Evolutionary conservation across 192 early-diverging fungal species (phyloP), one percentile per base, ranked within the genome.

Genomic region (Entomortierella beljakovae): DNA sequence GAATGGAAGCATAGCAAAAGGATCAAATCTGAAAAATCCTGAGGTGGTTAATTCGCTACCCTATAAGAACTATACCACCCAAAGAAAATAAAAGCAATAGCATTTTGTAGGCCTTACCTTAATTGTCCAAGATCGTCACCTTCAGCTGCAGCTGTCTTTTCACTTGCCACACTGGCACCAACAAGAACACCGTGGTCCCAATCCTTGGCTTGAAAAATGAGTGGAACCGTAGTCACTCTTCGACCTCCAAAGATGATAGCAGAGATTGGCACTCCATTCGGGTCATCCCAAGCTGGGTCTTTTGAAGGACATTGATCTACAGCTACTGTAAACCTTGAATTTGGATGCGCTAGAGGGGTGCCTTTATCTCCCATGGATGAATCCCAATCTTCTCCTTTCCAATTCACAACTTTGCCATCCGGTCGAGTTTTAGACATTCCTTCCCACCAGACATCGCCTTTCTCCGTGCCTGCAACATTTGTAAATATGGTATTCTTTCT

Each of bases 161-260:
- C 75, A 38, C 75, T 79, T 0, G 75, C 75, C 6, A 79, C 75
- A 23, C 67, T 70, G 6, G 75, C 75, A 22, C 75, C 75, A 15
- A 79, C 75, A 7, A 79, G 62, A 2, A 79, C 75, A 38, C 75
- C 75, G 32, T 79, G 75, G 62, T 65, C 64, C 75, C 75, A 79
- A 32, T 79, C 75, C 46, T 79, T 79, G 11, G 75, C 55, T 42
- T 79, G 75, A 34, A 79, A 79, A 20, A 79, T 68, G 26, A 79
- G 61, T 3, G 75, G 75, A 0, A 79, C 75, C 1, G 75, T 79
- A 2, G 53, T 79, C 57, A 70, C 75, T 2, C 75, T 67, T 43
- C 75, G 66, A 15, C 75, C 75, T 20, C 75, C 75, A 65, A 79
- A 79, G 40, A 79, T 79, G 34, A 79, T 79, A 23, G 75, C 75